Base-by-base conservation (phyloP, 2,329 filamentous ascomycete species). In the Dactylellina haptotyla region DNA sequence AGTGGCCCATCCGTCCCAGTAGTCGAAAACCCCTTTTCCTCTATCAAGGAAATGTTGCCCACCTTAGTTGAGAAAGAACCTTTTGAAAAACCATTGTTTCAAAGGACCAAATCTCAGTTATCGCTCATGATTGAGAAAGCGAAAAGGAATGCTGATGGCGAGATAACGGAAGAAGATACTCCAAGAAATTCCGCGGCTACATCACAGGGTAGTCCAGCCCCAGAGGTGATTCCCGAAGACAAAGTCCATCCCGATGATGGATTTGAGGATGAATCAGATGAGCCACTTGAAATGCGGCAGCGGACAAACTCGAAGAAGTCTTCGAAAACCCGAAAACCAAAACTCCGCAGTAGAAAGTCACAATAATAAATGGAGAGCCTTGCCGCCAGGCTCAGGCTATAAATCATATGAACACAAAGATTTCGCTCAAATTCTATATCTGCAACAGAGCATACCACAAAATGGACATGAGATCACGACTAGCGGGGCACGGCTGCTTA, bases 101-200 rank as follows among this genome's bases (percentile, higher is more conserved):
- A 76, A 43, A 76, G 76, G 37, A 76, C 71, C 20, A 77, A 77
- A 28, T 76, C 75, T 6, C 75, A 77, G 58, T 51, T 77, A 45
- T 76, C 76, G 20, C 43, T 77, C 3, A 62, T 77, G 66, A 76
- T 77, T 34, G 76, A 76, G 20, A 48, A 75, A 28, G 63, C 70
- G n/a, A 72, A 72, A 23, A 46, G 61, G 12, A 50, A 66, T 41
- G 20, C 59, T 14, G 53, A 61, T 20, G 48, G 69, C 10, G 61
- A 14, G 1, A 16, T 41, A 43, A 3, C 53, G 10, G 43, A 54
- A n/a, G n/a, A n/a, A n/a, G n/a, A n/a, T n/a, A n/a, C n/a, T n/a
- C n/a, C 50, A 65, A 37, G 59, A 54, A 8, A 6, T 46, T n/a
- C n/a, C n/a, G n/a, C 14, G 26, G 14, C 9, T 41, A 34, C 48